Evolutionary conservation across 139 green algal genomes (phyloP).

Genomic region (Picochlorum costavermella): DNA sequence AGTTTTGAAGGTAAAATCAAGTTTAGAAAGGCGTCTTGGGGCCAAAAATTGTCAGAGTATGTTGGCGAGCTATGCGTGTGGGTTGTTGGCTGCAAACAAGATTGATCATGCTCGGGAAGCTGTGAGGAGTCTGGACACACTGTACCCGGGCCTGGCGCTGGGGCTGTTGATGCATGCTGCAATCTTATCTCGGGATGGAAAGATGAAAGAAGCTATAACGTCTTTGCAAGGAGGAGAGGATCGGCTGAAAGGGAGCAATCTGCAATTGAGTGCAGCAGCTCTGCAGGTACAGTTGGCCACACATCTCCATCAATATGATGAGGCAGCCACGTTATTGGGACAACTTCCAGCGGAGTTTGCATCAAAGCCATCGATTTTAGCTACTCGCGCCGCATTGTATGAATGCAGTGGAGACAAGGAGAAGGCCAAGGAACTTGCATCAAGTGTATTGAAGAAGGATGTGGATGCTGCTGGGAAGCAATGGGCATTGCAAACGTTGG

Average conservation of each 20-base stretch:
- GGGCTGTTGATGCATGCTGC: conserved; percentile 54
- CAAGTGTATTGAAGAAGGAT: conserved; percentile 20
- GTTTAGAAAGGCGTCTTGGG: conserved; percentile 57
- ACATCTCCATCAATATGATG: conserved; percentile 23
- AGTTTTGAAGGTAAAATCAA: conserved; percentile 21
- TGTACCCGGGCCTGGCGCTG: conserved; percentile 12
- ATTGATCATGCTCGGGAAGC: conserved; percentile 45
- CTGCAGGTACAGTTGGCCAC: conserved; percentile 59
- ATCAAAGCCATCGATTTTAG: conserved; percentile 38
- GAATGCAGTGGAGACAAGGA: conserved; percentile 36
- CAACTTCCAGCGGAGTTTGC: conserved; percentile 2
- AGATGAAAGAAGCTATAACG: conserved; percentile 47
- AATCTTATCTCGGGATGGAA: conserved; percentile 35
- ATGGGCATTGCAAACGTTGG: conserved; percentile 50
- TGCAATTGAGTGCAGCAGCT: conserved; percentile 16
- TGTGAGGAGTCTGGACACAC: conserved; percentile 16
- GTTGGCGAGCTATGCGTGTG: conserved; percentile 53
- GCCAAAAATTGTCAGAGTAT: conserved; percentile 54
- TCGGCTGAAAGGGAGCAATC: background rate
- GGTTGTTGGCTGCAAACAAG: conserved; percentile 52
- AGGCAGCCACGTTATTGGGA: conserved; percentile 16
- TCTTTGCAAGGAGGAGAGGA: conserved; percentile 28
- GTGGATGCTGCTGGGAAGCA: conserved; percentile 6
- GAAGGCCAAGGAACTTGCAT: conserved; percentile 35
- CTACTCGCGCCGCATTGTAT: conserved; percentile 46